Conservation (phyloP, 352 stramenopile species). For the Globisporangium lucens region DNA sequence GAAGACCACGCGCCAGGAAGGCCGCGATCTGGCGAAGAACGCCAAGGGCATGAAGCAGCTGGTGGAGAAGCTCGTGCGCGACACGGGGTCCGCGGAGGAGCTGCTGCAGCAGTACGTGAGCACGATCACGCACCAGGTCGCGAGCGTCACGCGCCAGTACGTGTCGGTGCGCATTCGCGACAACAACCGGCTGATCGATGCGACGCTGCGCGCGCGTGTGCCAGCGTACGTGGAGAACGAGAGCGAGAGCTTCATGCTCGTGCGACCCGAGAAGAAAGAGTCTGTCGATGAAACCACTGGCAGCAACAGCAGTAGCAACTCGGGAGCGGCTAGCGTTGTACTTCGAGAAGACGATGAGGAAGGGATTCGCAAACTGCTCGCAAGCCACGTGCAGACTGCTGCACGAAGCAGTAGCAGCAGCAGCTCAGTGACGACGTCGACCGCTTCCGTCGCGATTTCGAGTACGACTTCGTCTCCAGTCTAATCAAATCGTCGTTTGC, state of each 20-base stretch:
- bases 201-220: slow-evolving; percentile 64
- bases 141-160: slow-evolving; percentile 77
- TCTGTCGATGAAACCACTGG: slow-evolving; percentile 10
- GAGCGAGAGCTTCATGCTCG: slow-evolving; percentile 64
- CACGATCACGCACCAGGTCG: slow-evolving; percentile 82
- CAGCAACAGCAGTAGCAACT: slow-evolving; percentile 1
- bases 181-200: slow-evolving; percentile 78
- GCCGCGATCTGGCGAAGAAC: slow-evolving; percentile 39
- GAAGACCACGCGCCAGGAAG: slow-evolving; percentile 41
- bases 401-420: slow-evolving; percentile 1
- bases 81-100: slow-evolving; percentile 62
- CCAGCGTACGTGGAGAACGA: slow-evolving; percentile 68
- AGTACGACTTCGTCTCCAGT: not conserved
- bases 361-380: slow-evolving; percentile 30
- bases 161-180: slow-evolving; percentile 77
- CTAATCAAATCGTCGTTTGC: not conserved
- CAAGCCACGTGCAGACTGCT: slow-evolving; percentile 3
- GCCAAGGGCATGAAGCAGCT: slow-evolving; percentile 65
- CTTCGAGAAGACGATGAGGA: slow-evolving; percentile 40
- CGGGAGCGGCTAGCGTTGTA: slow-evolving; percentile 27
- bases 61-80: slow-evolving; percentile 74
- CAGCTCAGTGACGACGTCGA: slow-evolving; percentile 9
- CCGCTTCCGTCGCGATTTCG: not conserved
- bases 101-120: slow-evolving; percentile 82
- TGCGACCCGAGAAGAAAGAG: slow-evolving; percentile 48